Evolutionary conservation across 2,329 filamentous ascomycete genomes (phyloP).

Genomic region (Aspergillus ochraceus): DNA sequence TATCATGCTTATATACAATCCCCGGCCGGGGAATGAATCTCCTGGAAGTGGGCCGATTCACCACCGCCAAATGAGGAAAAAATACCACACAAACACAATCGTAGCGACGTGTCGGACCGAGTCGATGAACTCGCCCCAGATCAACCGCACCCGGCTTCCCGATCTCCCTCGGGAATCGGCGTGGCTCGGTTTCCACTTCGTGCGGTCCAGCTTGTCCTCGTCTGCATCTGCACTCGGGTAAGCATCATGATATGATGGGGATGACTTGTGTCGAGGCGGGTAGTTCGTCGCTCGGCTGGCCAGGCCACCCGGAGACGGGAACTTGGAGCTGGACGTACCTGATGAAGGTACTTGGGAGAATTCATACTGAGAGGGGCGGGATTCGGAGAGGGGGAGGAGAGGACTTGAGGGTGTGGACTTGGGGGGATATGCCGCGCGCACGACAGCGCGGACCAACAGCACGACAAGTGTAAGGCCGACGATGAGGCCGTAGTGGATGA

Average conservation of each 20-base stretch:
- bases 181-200: constrained; percentile 29
- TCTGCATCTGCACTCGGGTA: constrained; percentile 27
- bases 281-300: constrained; percentile 28
- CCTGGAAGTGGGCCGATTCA: constrained; percentile 30
- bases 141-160: constrained; percentile 33
- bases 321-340: constrained; percentile 34
- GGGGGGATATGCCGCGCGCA: constrained; percentile 27
- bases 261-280: constrained; percentile 19
- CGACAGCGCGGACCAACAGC: constrained; percentile 47
- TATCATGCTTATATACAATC: neutral
- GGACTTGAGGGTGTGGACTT: constrained; percentile 12
- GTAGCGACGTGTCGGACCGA: constrained; percentile 63
- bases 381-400: constrained; percentile 32
- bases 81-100: constrained; percentile 65
- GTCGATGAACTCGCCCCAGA: constrained; percentile 61
- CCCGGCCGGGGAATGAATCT: neutral
- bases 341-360: constrained; percentile 23
- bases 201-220: constrained; percentile 17
- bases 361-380: constrained; percentile 26
- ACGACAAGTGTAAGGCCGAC: constrained; percentile 54
- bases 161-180: constrained; percentile 18
- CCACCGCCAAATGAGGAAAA: constrained; percentile 65
- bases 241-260: constrained; percentile 20
- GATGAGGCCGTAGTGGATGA: constrained; percentile 72
- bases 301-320: constrained; percentile 28